A percentile compares a stretch with the other conserved stretches of the same genome.
Conservation (phyloP, 1,139 yeast species). For the Pichia sp. region DNA sequence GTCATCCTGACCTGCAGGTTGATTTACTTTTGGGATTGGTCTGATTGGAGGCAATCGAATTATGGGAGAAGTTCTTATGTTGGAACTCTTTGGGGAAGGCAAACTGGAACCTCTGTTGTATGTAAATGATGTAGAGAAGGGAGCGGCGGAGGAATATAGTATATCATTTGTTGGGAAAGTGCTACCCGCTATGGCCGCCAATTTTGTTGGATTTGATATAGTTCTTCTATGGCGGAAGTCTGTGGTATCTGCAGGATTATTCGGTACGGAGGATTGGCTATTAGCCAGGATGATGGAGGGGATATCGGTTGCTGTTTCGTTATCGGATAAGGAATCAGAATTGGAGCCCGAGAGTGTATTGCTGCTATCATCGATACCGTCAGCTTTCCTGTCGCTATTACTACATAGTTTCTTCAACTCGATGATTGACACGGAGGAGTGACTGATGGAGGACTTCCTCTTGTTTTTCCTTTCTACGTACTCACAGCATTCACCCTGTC, state of each 20-base stretch:
- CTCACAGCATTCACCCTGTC: constrained; percentile 37
- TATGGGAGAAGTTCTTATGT: background rate
- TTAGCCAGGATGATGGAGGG: background rate
- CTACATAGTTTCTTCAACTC: background rate
- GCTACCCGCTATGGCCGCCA: background rate
- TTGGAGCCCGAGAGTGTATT: background rate
- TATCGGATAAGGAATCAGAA: background rate
- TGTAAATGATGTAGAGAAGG: background rate
- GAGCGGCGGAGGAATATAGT: background rate
- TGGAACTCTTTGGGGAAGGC: constrained; percentile 5
- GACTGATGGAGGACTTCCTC: constrained; percentile 22
- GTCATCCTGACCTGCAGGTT: background rate
- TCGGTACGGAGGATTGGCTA: background rate
- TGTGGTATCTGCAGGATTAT: background rate
- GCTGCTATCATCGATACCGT: background rate
- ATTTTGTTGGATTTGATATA: background rate
- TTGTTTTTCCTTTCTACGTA: constrained; percentile 42
- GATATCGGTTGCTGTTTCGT: background rate
- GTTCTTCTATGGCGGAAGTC: constrained; percentile 1
- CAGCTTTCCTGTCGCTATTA: background rate
- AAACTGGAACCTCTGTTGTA: background rate
- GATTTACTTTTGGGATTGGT: background rate
- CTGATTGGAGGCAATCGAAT: constrained; percentile 14
- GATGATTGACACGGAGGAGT: background rate
- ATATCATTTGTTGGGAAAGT: background rate